Evolutionary conservation across 2,329 filamentous ascomycete species (phyloP), one percentile per base, ranked within the genome.

Genomic region (Coniochaeta ligniaria): DNA sequence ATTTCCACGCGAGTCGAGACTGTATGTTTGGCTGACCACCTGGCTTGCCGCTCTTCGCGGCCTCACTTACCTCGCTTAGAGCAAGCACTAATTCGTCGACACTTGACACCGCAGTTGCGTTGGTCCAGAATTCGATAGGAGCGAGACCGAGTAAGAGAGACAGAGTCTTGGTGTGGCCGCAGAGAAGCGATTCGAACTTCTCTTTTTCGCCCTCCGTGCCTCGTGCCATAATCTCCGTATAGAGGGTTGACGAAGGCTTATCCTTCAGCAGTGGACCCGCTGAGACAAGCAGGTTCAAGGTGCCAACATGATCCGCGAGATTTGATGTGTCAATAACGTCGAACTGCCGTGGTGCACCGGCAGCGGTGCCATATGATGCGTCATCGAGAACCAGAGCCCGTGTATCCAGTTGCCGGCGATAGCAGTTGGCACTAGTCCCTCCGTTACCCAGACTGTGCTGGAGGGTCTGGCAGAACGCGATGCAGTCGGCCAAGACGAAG

Each of bases 251-350:
- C 64, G 74, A 78, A 1, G 75, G 70, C 2, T 67, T 63, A 8
- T 70, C 58, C 6, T 74, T 75, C 11, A 87, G 71, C 9, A 88
- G 63, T 1, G 82, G 81, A 0, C 71, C 65, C 0, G 78, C 70
- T 0, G 82, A 75, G 17, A 77, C 66, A 6, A 83, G 65, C 17
- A 83, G 12, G 62, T 81, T 81, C 9, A 83, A 60, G 12, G 67
- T 61, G 20, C 79, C 80, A 8, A 78, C 22, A 57, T 76, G 72
- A 60, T 81, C 78, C 1, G 72, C 67, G 12, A 83, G 68, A 59
- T 78, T 77, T 2, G 76, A 77, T 0, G 82, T 84, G 63, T 88
- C 83, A 59, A 88, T 81, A 4, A 81, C 72, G 65, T 86, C 78
- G 64, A 87, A 88, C 3, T 60, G 52, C 5, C 64, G 69, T 0